phyloP scores from a whole-genome alignment of 2,329 filamentous ascomycete species.

The Stachybotrys echinatus region DNA sequence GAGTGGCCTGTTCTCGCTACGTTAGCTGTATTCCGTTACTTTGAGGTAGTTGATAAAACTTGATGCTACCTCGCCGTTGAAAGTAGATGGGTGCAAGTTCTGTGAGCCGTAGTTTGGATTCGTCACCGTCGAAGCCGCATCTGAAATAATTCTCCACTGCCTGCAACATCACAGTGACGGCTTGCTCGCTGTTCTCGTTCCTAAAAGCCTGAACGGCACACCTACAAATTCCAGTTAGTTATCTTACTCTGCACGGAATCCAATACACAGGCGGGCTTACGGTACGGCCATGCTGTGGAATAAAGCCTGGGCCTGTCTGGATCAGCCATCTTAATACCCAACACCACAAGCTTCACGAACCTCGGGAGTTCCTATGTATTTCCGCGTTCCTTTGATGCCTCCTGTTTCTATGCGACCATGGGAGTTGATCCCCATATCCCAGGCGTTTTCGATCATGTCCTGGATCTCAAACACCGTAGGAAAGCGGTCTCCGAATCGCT shows the following conservation, averaged over 20 bases:
- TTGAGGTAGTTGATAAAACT: no score
- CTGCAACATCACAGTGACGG: conserved; percentile 53
- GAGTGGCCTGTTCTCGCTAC: conserved; percentile 62
- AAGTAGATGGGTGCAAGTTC: conserved; percentile 80
- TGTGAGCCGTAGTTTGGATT: conserved; percentile 63
- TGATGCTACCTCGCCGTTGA: conserved; percentile 65
- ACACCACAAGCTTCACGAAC: conserved; percentile 29
- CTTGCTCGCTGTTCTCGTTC: conserved; percentile 36
- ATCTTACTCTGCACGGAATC: no score
- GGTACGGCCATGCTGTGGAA: conserved; percentile 64
- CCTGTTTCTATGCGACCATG: conserved; percentile 76
- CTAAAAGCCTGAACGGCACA: conserved; percentile 60
- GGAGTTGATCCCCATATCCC: conserved; percentile 78
- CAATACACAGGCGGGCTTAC: no score
- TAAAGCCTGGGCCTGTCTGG: conserved; percentile 66
- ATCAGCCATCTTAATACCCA: neutral
- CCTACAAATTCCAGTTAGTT: conserved; percentile 21
- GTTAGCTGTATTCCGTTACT: no score
- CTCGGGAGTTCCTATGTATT: conserved; percentile 93
- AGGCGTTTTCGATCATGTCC: conserved; percentile 79
- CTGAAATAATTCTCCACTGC: conserved; percentile 73
- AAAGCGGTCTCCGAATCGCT: conserved; percentile 54
- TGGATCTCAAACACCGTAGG: conserved; percentile 81
- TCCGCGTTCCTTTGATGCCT: conserved; percentile 80
- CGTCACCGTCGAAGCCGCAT: conserved; percentile 34